Percentiles rank a stretch among this genome's conserved stretches.
phyloP scores from a whole-genome alignment of 2,329 filamentous ascomycete genomes.

The Penicillium sp. region DNA sequence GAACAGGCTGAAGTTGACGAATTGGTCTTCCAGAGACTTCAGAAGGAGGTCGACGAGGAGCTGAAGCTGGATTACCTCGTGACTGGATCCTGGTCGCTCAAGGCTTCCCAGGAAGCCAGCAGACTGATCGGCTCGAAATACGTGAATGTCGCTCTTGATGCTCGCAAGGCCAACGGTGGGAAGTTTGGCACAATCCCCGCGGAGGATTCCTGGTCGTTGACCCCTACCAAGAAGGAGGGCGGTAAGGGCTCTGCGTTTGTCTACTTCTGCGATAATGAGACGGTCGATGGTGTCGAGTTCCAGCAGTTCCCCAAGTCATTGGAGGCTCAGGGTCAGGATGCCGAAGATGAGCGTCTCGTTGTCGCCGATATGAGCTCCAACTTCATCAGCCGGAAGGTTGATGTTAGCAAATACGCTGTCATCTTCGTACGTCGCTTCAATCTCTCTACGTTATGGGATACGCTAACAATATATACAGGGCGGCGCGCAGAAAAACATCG shows the following conservation, averaged over 20 bases:
- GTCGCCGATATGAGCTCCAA: conserved; percentile 94
- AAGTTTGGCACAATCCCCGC: conserved; percentile 85
- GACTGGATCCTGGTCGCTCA: conserved; percentile 86
- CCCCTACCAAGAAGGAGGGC: conserved; percentile 56
- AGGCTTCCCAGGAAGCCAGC: conserved; percentile 79
- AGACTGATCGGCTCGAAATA: conserved; percentile 70
- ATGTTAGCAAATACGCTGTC: conserved; percentile 73
- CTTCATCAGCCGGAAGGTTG: conserved; percentile 77
- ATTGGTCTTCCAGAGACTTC: conserved; percentile 58
- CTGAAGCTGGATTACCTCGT: conserved; percentile 86
- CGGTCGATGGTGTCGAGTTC: conserved; percentile 80
- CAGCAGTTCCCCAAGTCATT: conserved; percentile 67
- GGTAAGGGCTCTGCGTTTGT: conserved; percentile 61
- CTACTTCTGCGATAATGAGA: conserved; percentile 89
- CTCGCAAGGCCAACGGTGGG: conserved; percentile 61
- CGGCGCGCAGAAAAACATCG: conserved; percentile 92
- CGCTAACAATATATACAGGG: conserved; percentile 35
- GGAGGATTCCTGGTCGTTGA: conserved; percentile 72
- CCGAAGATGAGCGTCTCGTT: conserved; percentile 69
- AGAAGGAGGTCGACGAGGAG: conserved; percentile 63
- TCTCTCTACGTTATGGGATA: neutral
- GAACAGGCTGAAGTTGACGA: conserved; percentile 54
- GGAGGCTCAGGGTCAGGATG: conserved; percentile 50
- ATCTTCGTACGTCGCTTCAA: conserved; percentile 65
- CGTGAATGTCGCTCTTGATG: conserved; percentile 75